These are phyloP conservation scores for Acer yangbiense DNA, from an alignment of 345 rosid species.

Conservation along the genomic window DNA sequence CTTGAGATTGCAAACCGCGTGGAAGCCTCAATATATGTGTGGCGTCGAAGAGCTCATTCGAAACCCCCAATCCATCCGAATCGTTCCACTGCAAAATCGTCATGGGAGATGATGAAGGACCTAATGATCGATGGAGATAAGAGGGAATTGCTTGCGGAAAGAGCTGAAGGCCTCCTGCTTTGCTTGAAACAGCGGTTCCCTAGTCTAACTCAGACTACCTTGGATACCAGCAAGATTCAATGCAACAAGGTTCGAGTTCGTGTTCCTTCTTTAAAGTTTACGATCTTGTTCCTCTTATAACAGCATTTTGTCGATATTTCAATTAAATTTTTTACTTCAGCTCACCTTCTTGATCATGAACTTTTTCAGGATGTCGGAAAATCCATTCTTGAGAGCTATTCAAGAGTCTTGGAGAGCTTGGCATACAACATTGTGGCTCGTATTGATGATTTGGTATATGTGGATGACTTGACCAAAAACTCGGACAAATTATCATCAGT, in stretches of 20 bases:
- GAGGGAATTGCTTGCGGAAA: constrained; percentile 85
- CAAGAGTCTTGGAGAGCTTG: constrained; percentile 87
- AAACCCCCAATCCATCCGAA: constrained; percentile 51
- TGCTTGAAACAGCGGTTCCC: constrained; percentile 94
- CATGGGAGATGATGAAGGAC: constrained; percentile 96
- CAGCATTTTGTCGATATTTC: background rate
- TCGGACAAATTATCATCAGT: constrained; percentile 59
- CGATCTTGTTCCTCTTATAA: too few species aligned
- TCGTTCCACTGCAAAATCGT: constrained; percentile 62
- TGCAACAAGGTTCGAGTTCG: constrained; percentile 67
- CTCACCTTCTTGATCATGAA: constrained; percentile 5
- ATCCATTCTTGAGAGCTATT: constrained; percentile 93
- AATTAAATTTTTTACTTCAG: background rate
- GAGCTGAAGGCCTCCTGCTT: constrained; percentile 84
- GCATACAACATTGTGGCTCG: constrained; percentile 87
- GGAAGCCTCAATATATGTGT: constrained; percentile 80
- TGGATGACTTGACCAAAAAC: constrained; percentile 82
- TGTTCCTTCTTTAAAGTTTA: background rate
- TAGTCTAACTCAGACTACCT: constrained; percentile 74
- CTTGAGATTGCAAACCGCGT: constrained; percentile 90
- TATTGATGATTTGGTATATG: constrained; percentile 86
- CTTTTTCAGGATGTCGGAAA: constrained; percentile 82
- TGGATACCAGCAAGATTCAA: constrained; percentile 94
- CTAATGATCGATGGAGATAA: constrained; percentile 82
- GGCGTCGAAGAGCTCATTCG: constrained; percentile 71